Conservation (phyloP, 345 rosid genomes). For the Noccaea bulbosa region DNA sequence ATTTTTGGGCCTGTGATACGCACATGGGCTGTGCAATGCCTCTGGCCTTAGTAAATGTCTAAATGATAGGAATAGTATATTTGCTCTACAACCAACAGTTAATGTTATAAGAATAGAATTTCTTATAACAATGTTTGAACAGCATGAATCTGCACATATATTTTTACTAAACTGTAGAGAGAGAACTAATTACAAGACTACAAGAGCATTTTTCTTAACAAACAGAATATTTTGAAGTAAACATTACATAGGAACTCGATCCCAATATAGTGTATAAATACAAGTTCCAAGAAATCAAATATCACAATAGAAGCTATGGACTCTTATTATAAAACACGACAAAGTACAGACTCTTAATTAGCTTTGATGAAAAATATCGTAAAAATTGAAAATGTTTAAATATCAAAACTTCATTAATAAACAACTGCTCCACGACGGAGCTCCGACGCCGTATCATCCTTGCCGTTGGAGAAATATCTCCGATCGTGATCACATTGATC, state of each 20-base stretch:
- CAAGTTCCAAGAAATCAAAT: conserved; percentile 43
- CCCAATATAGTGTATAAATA: conserved; percentile 27
- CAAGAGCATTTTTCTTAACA: conserved; percentile 8
- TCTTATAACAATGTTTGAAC: no score
- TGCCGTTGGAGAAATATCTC: not conserved
- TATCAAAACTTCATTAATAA: not conserved
- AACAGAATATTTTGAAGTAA: conserved; percentile 43
- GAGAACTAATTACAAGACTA: conserved; percentile 13
- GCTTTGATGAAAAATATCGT: not conserved
- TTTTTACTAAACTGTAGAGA: not conserved
- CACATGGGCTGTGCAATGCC: no score
- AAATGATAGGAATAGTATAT: conserved; percentile 21
- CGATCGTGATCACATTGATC: conserved; percentile 6
- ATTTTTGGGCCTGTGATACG: no score
- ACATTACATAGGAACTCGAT: conserved; percentile 39
- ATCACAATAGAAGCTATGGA: conserved; percentile 14
- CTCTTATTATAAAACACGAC: conserved; percentile 11
- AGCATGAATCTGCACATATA: not conserved
- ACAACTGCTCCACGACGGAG: conserved; percentile 27
- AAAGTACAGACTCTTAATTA: conserved; percentile 42
- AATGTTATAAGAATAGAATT: no score
- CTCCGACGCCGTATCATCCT: conserved; percentile 1
- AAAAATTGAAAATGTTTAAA: conserved; percentile 9
- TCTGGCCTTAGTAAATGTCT: conserved; percentile 16
- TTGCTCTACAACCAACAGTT: conserved; percentile 8